Conservation (phyloP, 2,329 filamentous ascomycete species). For the Geosmithia putterillii region DNA sequence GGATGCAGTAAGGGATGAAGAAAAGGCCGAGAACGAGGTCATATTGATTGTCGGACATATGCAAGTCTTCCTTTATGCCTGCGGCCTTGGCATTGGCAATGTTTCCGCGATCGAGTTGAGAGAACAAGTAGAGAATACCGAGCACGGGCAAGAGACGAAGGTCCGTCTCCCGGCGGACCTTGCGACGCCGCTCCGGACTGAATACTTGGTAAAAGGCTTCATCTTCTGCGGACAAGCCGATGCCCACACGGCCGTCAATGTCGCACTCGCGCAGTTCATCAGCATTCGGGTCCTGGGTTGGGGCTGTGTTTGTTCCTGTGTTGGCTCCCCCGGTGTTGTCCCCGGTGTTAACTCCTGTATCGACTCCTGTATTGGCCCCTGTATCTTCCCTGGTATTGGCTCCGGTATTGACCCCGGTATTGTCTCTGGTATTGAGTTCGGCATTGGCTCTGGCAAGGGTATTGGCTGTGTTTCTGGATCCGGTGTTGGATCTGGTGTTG, state of each 20-base stretch:
- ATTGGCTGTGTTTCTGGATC: too few species aligned
- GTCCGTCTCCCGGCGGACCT: slow-evolving; percentile 31
- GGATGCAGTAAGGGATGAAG: neutral
- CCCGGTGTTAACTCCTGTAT: too few species aligned
- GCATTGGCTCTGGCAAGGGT: too few species aligned
- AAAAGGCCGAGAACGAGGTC: slow-evolving; percentile 51
- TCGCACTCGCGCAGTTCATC: too few species aligned
- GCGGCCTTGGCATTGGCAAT: slow-evolving; percentile 56
- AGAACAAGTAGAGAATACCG: slow-evolving; percentile 54
- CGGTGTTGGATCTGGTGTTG: too few species aligned
- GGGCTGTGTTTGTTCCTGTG: too few species aligned
- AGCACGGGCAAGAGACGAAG: slow-evolving; percentile 46
- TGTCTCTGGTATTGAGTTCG: too few species aligned
- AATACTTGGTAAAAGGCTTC: slow-evolving; percentile 1
- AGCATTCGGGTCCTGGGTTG: too few species aligned
- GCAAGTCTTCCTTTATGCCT: slow-evolving; percentile 35
- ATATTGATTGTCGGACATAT: slow-evolving; percentile 55
- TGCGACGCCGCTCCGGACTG: slow-evolving; percentile 16
- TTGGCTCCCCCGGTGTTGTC: too few species aligned
- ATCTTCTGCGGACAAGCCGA: neutral
- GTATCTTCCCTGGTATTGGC: too few species aligned
- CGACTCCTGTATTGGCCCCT: too few species aligned
- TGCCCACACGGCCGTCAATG: neutral
- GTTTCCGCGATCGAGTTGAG: slow-evolving; percentile 59
- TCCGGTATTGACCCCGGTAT: too few species aligned